A percentile compares a stretch with the other conserved stretches of the same genome.
phyloP scores from a whole-genome alignment of 148 eudicot genomes.

The Rhododendron williamsianum region DNA sequence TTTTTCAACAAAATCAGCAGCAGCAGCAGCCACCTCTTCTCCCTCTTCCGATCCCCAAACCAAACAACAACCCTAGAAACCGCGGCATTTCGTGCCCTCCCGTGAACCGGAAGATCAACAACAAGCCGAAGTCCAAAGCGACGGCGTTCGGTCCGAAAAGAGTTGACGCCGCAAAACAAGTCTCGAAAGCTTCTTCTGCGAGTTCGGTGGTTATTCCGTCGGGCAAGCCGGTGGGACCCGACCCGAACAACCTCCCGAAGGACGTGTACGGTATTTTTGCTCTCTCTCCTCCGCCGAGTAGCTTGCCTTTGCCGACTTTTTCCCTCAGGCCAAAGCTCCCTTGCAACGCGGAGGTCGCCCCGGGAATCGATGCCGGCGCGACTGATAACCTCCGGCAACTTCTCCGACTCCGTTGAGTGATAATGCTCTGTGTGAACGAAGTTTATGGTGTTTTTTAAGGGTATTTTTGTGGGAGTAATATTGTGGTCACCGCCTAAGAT shows the following conservation, averaged over 20 bases:
- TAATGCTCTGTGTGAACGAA: background rate
- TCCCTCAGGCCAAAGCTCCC: constrained; percentile 47
- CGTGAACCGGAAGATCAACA: constrained; percentile 15
- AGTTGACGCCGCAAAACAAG: background rate
- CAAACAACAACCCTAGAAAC: constrained; percentile 13
- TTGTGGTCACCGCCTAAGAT: constrained; percentile 11
- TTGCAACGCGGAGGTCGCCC: constrained; percentile 44
- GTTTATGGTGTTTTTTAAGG: background rate
- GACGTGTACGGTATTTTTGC: constrained; percentile 20
- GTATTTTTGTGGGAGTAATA: background rate
- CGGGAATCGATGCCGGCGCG: constrained; percentile 36
- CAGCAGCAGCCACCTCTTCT: constrained; percentile 45
- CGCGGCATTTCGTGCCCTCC: constrained; percentile 26
- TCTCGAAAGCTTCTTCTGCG: background rate
- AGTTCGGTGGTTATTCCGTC: background rate
- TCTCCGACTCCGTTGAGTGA: constrained; percentile 45
- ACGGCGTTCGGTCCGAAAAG: background rate
- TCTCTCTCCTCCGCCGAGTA: constrained; percentile 77
- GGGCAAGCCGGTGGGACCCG: constrained; percentile 21
- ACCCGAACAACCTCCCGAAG: constrained; percentile 34
- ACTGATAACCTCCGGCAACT: constrained; percentile 47
- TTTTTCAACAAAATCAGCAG: background rate
- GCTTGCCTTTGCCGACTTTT: constrained; percentile 82
- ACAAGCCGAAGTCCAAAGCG: constrained; percentile 18
- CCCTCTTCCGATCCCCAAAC: constrained; percentile 29